Base-by-base conservation (phyloP, 805 yeast genomes). In the Nakazawaea populi region DNA sequence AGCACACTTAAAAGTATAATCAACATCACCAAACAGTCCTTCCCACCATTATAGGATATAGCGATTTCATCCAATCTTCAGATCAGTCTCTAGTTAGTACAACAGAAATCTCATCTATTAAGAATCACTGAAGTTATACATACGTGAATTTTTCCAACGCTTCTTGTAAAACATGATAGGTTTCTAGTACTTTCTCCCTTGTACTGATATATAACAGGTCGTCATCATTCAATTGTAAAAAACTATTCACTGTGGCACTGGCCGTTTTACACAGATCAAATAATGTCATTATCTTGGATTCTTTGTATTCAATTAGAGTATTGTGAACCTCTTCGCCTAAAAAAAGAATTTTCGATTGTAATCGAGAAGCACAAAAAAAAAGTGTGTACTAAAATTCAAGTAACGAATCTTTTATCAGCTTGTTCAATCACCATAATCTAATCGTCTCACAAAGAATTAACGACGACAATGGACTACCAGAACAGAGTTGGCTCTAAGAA, bases 31-130 rank as follows among this genome's bases (percentile, higher is more conserved):
- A 91, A 78, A 60, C 98, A 94, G 68, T 94, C 99, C 62, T 94
- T 94, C 1, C 99, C 99, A 9, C 99, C 99, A 63, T 94, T 94
- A 66, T 86, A 94, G 2, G 96, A 87, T 11, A 94, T 73, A 0
- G 97, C 85, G 4, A 87, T 67, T 52, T 85, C 83, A 10, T 74
- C 70, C 11, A 70, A 48, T 11, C 47, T 51, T 41, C 18, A n/a
- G 3, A 10, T 6, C 18, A 24, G 18, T 18, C 29, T 31, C n/a
- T 24, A 18, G 47, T 48, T 43, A 48, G 47, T 48, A 43, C 18
- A 42, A 14, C 3, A 29, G 18, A 31, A n/a, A 42, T 10, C 3
- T 18, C 24, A 18, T 18, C 24, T 18, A 18, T 18, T 18, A 18
- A 18, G 24, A 18, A 18, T 18, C 24, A 18, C 3, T 18, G 24